These are phyloP conservation scores for Didymella pinodella DNA, from an alignment of 2,329 filamentous ascomycete species.

Conservation along the genomic window DNA sequence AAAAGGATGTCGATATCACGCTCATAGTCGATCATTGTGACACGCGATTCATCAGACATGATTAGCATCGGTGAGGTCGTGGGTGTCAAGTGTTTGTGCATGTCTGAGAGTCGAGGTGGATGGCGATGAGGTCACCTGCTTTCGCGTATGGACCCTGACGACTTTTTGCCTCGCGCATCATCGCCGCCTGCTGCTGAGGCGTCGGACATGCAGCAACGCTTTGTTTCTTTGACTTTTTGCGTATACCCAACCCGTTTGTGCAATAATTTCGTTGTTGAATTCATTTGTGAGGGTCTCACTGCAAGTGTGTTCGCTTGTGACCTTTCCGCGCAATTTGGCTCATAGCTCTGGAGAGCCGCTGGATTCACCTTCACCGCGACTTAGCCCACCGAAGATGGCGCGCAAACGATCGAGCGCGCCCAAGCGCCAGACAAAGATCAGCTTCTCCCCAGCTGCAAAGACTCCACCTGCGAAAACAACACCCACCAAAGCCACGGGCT, in stretches of 20 bases:
- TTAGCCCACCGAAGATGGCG: constrained; percentile 26
- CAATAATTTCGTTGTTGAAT: not conserved
- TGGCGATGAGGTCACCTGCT: constrained; percentile 15
- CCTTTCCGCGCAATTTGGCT: not conserved
- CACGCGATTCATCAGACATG: no score
- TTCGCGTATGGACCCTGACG: constrained; percentile 20
- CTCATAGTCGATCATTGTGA: no score
- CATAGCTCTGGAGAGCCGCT: not conserved
- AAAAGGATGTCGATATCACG: no score
- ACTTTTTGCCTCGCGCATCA: constrained; percentile 8
- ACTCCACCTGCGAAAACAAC: constrained; percentile 49
- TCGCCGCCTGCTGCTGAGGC: not conserved
- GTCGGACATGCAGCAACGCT: not conserved
- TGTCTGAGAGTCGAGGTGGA: not conserved
- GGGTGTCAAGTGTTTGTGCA: no score
- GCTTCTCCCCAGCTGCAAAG: constrained; percentile 54
- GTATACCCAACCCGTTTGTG: not conserved
- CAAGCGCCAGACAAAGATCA: constrained; percentile 53
- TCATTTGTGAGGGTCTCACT: not conserved
- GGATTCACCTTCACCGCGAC: not conserved
- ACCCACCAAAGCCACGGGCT: constrained; percentile 27
- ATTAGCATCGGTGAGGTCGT: no score
- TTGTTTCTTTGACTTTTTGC: not conserved
- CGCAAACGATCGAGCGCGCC: constrained; percentile 34
- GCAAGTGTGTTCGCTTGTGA: not conserved